phyloP scores from a whole-genome alignment of 1,284 basidiomycete genomes.

The Tremellales sp. region DNA sequence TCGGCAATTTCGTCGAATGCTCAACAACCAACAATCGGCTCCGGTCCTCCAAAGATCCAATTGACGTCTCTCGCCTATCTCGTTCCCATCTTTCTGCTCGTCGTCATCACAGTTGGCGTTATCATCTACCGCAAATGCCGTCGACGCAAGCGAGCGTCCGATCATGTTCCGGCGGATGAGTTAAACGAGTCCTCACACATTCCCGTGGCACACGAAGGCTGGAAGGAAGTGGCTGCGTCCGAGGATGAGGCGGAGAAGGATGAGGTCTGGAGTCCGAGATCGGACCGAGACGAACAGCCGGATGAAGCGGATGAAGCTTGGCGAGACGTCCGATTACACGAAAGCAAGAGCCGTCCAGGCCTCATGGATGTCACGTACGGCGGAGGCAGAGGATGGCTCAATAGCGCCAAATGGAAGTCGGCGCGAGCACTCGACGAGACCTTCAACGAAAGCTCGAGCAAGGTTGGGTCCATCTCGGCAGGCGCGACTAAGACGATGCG shows the following conservation, averaged over 20 bases:
- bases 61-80: conserved; percentile 12
- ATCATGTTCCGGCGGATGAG: too few species aligned
- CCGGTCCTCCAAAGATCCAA: conserved; percentile 9
- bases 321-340: conserved; percentile 2
- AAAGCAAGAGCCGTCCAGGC: not conserved
- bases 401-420: conserved; percentile 9
- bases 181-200: conserved; percentile 3
- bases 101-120: conserved; percentile 15
- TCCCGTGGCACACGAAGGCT: not conserved
- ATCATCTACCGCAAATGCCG: conserved; percentile 14
- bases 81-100: conserved; percentile 22
- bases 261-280: conserved; percentile 12
- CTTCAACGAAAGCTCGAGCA: too few species aligned
- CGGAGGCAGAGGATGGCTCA: not conserved
- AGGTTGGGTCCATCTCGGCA: too few species aligned
- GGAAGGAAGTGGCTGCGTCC: conserved; percentile 1
- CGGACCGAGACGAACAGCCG: conserved; percentile 4
- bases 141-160: not conserved
- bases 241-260: not conserved
- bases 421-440: conserved; percentile 8
- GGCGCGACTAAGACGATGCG: conserved; percentile 17
- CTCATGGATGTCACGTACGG: not conserved
- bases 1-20: not conserved
- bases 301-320: conserved; percentile 6
- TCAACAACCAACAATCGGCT: not conserved